Conservation (phyloP, 1,284 basidiomycete genomes). For the Irpex rosettiformis region DNA sequence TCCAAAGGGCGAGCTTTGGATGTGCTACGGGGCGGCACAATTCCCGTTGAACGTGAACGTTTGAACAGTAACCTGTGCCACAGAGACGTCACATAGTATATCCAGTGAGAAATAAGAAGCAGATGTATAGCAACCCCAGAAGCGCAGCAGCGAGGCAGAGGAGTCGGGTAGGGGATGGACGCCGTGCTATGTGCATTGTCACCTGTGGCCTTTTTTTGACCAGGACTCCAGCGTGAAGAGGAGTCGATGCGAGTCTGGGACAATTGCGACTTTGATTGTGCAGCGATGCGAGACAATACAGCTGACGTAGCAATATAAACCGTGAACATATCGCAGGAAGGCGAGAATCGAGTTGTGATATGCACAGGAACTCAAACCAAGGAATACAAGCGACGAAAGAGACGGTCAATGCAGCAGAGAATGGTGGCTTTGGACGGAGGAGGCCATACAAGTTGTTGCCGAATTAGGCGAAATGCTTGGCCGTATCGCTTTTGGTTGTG, state of each 20-base stretch:
- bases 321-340: too few relatives aligned
- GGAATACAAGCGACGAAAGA: background rate
- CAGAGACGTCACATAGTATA: background rate
- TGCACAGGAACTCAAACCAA: too few relatives aligned
- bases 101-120: background rate
- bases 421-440: background rate
- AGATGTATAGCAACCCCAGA: background rate
- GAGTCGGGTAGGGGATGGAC: background rate
- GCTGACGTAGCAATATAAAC: too few relatives aligned
- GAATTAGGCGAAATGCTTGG: background rate
- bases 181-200: background rate
- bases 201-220: background rate
- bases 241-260: background rate
- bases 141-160: conserved; percentile 1
- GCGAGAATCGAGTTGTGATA: too few relatives aligned
- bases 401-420: background rate
- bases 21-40: background rate
- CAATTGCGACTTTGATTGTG: background rate
- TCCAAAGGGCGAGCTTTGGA: background rate
- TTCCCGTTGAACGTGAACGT: too few relatives aligned
- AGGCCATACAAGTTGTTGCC: background rate
- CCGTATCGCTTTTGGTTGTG: background rate
- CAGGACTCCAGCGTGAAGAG: background rate
- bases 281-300: background rate
- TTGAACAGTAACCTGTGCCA: background rate